Conservation (phyloP, 139 green algal species). For the Astrephomene gubernaculifera region DNA sequence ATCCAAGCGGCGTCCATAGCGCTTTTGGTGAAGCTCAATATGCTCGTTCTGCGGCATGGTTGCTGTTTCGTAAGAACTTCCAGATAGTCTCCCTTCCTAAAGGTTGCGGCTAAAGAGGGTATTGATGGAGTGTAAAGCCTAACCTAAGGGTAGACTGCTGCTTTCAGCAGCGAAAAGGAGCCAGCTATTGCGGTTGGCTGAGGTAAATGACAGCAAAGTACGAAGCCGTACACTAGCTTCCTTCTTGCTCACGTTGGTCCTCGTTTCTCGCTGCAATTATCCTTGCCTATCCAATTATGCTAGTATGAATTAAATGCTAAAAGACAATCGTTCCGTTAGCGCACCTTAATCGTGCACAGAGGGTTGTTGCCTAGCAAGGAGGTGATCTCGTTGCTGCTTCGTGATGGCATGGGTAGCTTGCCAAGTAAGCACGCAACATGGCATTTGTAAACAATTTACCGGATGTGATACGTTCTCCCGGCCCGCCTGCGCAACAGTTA, state of each 20-base stretch:
- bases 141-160: background rate
- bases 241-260: too few relatives aligned
- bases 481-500: too few relatives aligned
- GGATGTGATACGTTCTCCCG: too few relatives aligned
- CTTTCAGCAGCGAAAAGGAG: background rate
- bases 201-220: background rate
- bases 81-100: background rate
- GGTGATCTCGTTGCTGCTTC: background rate
- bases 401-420: conserved; percentile 36
- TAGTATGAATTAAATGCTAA: too few relatives aligned
- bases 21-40: conserved; percentile 97
- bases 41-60: conserved; percentile 98
- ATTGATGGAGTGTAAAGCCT: background rate
- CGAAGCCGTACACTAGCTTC: background rate
- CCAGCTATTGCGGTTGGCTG: background rate
- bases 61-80: background rate
- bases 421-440: background rate
- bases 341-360: too few relatives aligned
- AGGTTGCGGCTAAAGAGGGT: background rate
- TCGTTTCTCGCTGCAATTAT: too few relatives aligned
- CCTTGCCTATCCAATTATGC: too few relatives aligned
- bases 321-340: too few relatives aligned
- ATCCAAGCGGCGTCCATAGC: conserved; percentile 88
- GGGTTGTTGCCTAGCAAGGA: too few relatives aligned
- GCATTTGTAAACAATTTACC: background rate